Base-by-base conservation (phyloP, 768 basidiomycete species). In the Botryobasidium botryosum region DNA sequence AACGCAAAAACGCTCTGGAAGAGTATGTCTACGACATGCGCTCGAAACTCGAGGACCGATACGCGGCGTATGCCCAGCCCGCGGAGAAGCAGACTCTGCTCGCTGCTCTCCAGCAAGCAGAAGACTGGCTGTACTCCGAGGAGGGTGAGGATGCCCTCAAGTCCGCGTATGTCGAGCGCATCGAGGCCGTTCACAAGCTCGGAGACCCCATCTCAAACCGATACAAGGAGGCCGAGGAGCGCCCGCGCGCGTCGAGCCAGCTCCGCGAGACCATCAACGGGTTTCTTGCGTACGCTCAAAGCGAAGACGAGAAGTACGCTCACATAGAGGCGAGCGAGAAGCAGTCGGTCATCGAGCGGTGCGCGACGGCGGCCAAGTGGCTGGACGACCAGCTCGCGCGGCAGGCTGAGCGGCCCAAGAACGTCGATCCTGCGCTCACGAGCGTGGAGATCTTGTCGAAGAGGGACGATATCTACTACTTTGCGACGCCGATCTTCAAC, bases 1-100 rank as follows among this genome's bases (percentile, higher is more conserved):
- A 97, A 63, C 78, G 85, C 62, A 99, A 96, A 68, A 99, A 99
- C 59, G 90, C 91, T 3, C 77, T 99, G 12, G 92, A 99, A 66
- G 94, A 97, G 65, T 96, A 92, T 67, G 82, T 97, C 47, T 96
- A 96, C 64, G 92, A 97, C 61, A 88, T 72, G 56, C 83, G 90
- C 31, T 68, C 74, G 62, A 92, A 94, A 67, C 73, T 99, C 49
- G 91, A 96, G 29, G 84, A 80, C 38, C 75, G 81, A 41, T 94
- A 84, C 56, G 77, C 78, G 15, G 39, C 73, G 10, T 97, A 68
- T 62, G 82, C 81, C 43, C 71, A 79, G 56, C 40, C 75, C 0
- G 60, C 65, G 10, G 92, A 97, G 65, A 91, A 90, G 66, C 61
- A 72, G 50, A 74, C 73, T 49, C 74, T 97, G 29, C 66, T 86